phyloP scores from a whole-genome alignment of 345 rosid genomes.

The Eucalyptus leucophloia region DNA sequence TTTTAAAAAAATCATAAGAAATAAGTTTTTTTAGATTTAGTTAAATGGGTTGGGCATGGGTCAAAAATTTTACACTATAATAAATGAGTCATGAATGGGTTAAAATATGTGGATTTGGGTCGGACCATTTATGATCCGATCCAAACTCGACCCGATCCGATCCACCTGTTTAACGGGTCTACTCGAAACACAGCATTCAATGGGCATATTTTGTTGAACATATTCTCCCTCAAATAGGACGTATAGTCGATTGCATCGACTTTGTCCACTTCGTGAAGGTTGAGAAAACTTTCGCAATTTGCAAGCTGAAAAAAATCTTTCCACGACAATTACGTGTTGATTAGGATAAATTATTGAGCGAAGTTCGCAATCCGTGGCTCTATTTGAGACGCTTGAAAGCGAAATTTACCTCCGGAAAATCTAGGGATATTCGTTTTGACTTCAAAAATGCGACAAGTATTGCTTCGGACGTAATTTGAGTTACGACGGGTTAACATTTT shows the following conservation, averaged over 20 bases:
- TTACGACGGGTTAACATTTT: neutral
- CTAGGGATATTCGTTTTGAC: neutral
- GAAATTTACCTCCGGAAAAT: neutral
- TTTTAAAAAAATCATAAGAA: too few species aligned
- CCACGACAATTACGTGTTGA: neutral
- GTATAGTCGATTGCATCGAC: neutral
- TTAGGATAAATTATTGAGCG: neutral
- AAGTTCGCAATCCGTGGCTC: neutral
- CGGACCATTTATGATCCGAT: too few species aligned
- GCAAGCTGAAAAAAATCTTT: neutral
- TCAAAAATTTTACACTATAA: too few species aligned
- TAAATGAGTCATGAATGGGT: too few species aligned
- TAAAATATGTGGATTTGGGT: too few species aligned
- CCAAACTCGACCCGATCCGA: accelerated
- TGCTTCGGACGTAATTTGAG: neutral
- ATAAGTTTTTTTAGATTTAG: too few species aligned
- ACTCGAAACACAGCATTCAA: neutral
- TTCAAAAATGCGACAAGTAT: neutral
- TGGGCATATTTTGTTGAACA: neutral
- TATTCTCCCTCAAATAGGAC: neutral
- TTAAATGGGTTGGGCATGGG: too few species aligned
- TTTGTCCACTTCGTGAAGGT: neutral
- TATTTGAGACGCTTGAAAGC: neutral
- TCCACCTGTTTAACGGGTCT: too few species aligned
- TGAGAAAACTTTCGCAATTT: neutral